Evolutionary conservation across 306 rosid species (phyloP), one percentile per base, ranked within the genome.

Genomic region (Alnus glutinosa): DNA sequence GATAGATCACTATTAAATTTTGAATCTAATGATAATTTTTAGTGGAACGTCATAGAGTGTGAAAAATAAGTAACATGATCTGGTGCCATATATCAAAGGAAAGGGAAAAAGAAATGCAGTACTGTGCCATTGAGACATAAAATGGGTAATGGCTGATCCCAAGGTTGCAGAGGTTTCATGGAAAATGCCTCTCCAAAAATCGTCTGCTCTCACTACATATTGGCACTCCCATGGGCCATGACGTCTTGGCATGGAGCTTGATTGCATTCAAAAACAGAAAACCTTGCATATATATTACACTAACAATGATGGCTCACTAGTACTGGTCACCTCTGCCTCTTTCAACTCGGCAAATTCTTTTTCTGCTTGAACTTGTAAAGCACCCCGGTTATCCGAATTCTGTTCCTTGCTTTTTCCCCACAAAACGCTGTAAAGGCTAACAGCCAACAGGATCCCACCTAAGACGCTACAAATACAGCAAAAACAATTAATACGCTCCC

Each of bases 361-460:
- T 59, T 73, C 62, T 36, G 74, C 59, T 79, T 84, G 76, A 77
- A 70, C 36, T 2, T 86, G 83, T 73, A 77, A 64, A 55, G 79
- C 67, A 74, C 70, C 75, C 16, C 48, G 75, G 19, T 51, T 48
- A 49, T 9, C 55, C 37, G 34, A 23, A 36, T 16, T 57, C 9
- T 51, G 55, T 61, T 88, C 89, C 79, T 73, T 75, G 77, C 81
- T 49, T 77, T 85, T 85, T 30, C 79, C 84, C 91, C 91, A 88
- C 11, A 88, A 70, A 75, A 88, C 87, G 73, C 77, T 48, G 77
- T 85, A 85, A 51, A 88, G 84, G 62, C 91, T 80, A 55, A 55
- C 46, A 19, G 78, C 84, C 64, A 88, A 80, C 81, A 88, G 7
- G 74, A 85, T 66, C 49, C 87, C 90, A 68, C 88, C 87, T 1